Conservation (phyloP, 169 alveolate genomes). For the Perkinsus chesapeaki region DNA sequence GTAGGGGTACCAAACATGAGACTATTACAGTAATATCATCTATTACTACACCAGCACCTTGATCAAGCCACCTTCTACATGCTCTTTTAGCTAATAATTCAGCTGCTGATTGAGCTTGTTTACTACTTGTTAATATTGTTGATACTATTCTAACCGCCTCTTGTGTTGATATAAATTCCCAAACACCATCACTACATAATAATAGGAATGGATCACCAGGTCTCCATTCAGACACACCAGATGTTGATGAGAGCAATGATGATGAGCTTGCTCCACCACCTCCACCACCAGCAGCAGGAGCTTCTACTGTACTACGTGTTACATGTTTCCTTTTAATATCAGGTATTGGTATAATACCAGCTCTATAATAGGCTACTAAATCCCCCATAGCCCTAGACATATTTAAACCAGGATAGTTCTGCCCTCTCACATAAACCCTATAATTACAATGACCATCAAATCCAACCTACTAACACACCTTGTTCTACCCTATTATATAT, state of each 20-base stretch:
- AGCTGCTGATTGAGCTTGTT: constrained; percentile 41
- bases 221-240: not conserved
- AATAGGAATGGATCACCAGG: constrained; percentile 46
- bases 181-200: constrained; percentile 65
- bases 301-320: not conserved
- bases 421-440: constrained; percentile 49
- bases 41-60: constrained; percentile 42
- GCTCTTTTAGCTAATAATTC: constrained; percentile 48
- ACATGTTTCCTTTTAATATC: constrained; percentile 17
- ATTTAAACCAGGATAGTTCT: constrained; percentile 55
- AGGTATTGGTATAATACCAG: constrained; percentile 55
- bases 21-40: constrained; percentile 44
- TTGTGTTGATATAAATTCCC: constrained; percentile 60
- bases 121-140: constrained; percentile 18
- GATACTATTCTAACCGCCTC: constrained; percentile 53
- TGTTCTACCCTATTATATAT: constrained; percentile 21
- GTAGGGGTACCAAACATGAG: not conserved
- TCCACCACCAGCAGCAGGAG: not conserved
- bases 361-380: constrained; percentile 32
- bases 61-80: constrained; percentile 44
- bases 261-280: not conserved
- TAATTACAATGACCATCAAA: constrained; percentile 19
- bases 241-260: not conserved
- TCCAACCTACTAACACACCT: constrained; percentile 11
- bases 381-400: constrained; percentile 65